Base-by-base conservation (phyloP, 441 rosid species). In the Corymbia citriodora region DNA sequence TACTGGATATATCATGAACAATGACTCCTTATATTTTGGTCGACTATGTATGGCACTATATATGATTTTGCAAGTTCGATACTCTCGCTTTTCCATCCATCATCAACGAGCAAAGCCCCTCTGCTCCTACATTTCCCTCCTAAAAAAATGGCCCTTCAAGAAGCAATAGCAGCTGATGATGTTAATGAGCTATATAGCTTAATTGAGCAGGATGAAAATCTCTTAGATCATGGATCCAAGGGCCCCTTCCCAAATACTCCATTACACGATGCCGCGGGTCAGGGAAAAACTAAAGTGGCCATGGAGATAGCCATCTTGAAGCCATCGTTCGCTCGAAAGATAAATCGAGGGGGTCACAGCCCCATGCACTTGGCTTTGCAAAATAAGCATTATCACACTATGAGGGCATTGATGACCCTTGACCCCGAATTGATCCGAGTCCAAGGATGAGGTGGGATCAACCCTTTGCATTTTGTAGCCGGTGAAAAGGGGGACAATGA, bases 371-470 rank as follows among this genome's bases (percentile, higher is more conserved):
- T 57, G 63, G 29, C 63, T 57, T 2, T 57, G 63, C 3, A 23
- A 57, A 57, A 23, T 1, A 57, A 57, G 63, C 13, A 23, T 57
- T 57, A 57, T 23, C 29, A 10, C 63, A 57, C 7, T 59, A 1
- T 2, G 7, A 59, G 14, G 14, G n/a, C n/a, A 59, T 3, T 59
- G 10, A 23, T 57, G 29, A 59, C 4, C 29, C 63, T 59, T 1
- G 14, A 59, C 2, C 65, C 2, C 0, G 0, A 59, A 3, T 59
- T 59, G 65, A 59, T 59, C 3, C n/a, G 0, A 59, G 29, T 59
- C 14, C 1, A 0, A 23, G 29, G n/a, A 10, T 0, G 14, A 59
- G 65, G 65, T 2, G n/a, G 65, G 1, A 59, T 59, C 3, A 59
- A 7, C 1, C 14, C 65, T 10, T 5, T 59, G 11, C n/a, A 25